Evolutionary conservation across 306 rosid genomes (phyloP).

Genomic region (Castanea mollissima): DNA sequence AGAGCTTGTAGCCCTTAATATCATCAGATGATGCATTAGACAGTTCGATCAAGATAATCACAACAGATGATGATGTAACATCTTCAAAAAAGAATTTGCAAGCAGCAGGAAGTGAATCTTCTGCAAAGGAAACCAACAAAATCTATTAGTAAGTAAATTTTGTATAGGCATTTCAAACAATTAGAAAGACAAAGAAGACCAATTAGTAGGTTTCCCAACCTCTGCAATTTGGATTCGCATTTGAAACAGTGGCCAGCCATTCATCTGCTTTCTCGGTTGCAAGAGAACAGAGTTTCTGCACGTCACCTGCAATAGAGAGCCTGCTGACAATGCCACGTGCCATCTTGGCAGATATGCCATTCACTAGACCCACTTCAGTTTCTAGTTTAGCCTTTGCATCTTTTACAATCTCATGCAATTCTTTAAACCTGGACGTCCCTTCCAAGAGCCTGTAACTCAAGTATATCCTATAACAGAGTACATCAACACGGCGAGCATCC

Average conservation of each 20-base stretch:
- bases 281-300: slow-evolving; percentile 84
- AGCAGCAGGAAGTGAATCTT: slow-evolving; percentile 98
- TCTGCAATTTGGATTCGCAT: slow-evolving; percentile 58
- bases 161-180: background rate
- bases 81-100: slow-evolving; percentile 97
- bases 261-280: slow-evolving; percentile 84
- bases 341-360: slow-evolving; percentile 93
- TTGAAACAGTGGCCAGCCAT: slow-evolving; percentile 66
- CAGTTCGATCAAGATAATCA: slow-evolving; percentile 76
- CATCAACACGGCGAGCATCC: slow-evolving; percentile 96
- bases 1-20: slow-evolving; percentile 88
- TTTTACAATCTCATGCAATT: slow-evolving; percentile 72
- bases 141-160: slow-evolving; percentile 27
- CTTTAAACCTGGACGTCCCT: slow-evolving; percentile 79
- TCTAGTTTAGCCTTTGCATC: slow-evolving; percentile 88
- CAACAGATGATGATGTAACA: slow-evolving; percentile 71
- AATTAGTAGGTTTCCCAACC: slow-evolving; percentile 47
- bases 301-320: slow-evolving; percentile 84
- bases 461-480: slow-evolving; percentile 85
- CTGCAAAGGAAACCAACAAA: slow-evolving; percentile 41
- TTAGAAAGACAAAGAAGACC: slow-evolving; percentile 14
- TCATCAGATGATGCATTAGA: slow-evolving; percentile 52
- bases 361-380: slow-evolving; percentile 84
- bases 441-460: slow-evolving; percentile 88
- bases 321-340: slow-evolving; percentile 97